Evolutionary conservation across 2,329 filamentous ascomycete species (phyloP).

Genomic region (Apiospora rasikravindrae): DNA sequence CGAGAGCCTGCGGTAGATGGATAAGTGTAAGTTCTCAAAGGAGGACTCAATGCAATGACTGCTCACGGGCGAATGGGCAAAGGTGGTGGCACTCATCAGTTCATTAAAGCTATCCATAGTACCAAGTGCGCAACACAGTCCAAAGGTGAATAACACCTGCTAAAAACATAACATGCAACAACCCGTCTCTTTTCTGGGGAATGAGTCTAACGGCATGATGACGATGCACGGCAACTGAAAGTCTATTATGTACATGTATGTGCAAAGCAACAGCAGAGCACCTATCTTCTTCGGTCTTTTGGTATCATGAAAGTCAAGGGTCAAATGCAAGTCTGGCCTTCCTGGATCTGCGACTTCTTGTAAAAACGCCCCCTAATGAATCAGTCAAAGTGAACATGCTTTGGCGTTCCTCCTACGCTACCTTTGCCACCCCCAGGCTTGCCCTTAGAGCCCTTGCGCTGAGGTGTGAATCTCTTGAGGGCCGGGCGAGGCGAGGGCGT

Average conservation of each 20-base stretch:
- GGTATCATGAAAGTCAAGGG: conserved; percentile 14
- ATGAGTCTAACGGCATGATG: not conserved
- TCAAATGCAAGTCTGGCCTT: conserved; percentile 2
- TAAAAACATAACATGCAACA: not conserved
- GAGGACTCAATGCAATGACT: not conserved
- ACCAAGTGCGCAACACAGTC: not conserved
- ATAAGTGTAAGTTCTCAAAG: not conserved
- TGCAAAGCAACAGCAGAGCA: not conserved
- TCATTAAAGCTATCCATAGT: not conserved
- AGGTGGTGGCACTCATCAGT: not conserved
- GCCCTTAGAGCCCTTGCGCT: not conserved
- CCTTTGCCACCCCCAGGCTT: not conserved
- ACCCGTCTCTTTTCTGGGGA: not conserved
- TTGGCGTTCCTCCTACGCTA: not conserved
- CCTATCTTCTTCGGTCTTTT: conserved; percentile 8
- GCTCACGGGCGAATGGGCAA: not conserved
- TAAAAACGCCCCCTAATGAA: not conserved
- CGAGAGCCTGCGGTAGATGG: no score
- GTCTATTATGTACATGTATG: conserved; percentile 16
- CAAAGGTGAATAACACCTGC: not conserved
- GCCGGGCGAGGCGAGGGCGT: not conserved
- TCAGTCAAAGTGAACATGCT: conserved; percentile 3
- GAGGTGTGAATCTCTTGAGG: not conserved
- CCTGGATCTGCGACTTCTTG: conserved; percentile 8
- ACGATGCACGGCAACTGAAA: not conserved